A percentile compares a stretch with the other conserved stretches of the same genome.
Conservation (phyloP, 352 stramenopile species). For the Phytophthora macrochlamydospora region DNA sequence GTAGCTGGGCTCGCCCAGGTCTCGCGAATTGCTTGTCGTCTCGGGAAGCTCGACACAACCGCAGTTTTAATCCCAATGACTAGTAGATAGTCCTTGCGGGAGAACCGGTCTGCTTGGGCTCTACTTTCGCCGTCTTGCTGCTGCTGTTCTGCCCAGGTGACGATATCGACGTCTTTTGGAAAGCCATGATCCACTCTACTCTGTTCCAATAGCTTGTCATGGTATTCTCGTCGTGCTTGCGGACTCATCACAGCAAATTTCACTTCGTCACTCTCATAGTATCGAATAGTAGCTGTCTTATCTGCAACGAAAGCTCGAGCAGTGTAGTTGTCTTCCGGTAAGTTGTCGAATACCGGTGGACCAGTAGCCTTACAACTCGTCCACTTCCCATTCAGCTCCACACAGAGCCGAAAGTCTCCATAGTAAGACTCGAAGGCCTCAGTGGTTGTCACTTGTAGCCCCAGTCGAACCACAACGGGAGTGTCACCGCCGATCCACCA, state of each 20-base stretch:
- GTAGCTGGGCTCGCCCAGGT: slow-evolving; percentile 34
- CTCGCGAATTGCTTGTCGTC: slow-evolving; percentile 48
- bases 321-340: slow-evolving; percentile 29
- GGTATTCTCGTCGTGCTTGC: slow-evolving; percentile 6
- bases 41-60: slow-evolving; percentile 33
- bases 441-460: background rate
- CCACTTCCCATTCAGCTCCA: slow-evolving; percentile 32
- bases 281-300: background rate
- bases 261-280: slow-evolving; percentile 1
- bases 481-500: slow-evolving; percentile 15
- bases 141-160: slow-evolving; percentile 22
- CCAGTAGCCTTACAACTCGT: slow-evolving; percentile 19
- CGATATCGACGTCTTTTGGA: slow-evolving; percentile 15
- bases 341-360: slow-evolving; percentile 5
- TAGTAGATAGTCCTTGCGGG: slow-evolving; percentile 13
- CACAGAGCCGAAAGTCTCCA: slow-evolving; percentile 17
- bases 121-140: background rate
- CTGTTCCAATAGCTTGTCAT: slow-evolving; percentile 4
- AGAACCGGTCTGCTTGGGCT: background rate
- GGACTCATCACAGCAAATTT: slow-evolving; percentile 20
- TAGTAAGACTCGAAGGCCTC: slow-evolving; percentile 15
- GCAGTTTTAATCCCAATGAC: slow-evolving; percentile 53
- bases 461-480: slow-evolving; percentile 11
- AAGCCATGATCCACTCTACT: slow-evolving; percentile 25
- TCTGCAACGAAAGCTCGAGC: slow-evolving; percentile 21